A percentile compares a stretch with the other conserved stretches of the same genome.
Evolutionary conservation across 352 stramenopile species (phyloP).

Genomic region (Phytophthora parvispora): DNA sequence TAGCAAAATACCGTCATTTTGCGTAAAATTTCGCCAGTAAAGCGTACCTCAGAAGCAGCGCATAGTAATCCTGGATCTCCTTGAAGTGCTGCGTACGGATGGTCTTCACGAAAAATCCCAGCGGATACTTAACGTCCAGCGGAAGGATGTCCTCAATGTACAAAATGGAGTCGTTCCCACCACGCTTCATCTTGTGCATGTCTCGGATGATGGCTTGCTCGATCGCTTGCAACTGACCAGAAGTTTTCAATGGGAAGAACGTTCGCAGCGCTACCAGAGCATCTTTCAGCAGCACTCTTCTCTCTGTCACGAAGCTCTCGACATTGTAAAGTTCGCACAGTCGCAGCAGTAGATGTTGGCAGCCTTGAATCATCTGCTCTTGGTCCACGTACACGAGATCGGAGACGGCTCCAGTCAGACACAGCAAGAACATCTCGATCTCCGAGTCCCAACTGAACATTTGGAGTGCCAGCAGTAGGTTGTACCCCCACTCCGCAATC

Average conservation of each 20-base stretch:
- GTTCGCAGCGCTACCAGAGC: slow-evolving; percentile 76
- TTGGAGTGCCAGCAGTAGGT: slow-evolving; percentile 78
- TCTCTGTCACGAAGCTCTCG: slow-evolving; percentile 65
- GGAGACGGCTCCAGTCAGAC: slow-evolving; percentile 72
- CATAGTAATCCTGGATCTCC: slow-evolving; percentile 86
- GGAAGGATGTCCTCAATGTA: slow-evolving; percentile 83
- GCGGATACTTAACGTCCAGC: slow-evolving; percentile 48
- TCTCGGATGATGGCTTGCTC: slow-evolving; percentile 83
- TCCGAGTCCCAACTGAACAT: slow-evolving; percentile 80
- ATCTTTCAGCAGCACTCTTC: slow-evolving; percentile 76
- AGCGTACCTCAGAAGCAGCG: slow-evolving; percentile 53
- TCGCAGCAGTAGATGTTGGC: slow-evolving; percentile 52
- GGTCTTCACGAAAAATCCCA: slow-evolving; percentile 83
- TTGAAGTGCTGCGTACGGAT: slow-evolving; percentile 87
- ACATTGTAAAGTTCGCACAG: slow-evolving; percentile 64
- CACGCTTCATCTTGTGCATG: slow-evolving; percentile 84
- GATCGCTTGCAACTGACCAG: slow-evolving; percentile 74
- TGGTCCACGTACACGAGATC: slow-evolving; percentile 82
- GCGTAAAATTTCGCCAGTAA: not conserved
- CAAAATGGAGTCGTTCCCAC: slow-evolving; percentile 75
- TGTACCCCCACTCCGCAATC: slow-evolving; percentile 90
- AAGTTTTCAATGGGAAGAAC: slow-evolving; percentile 85
- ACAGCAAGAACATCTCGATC: slow-evolving; percentile 83
- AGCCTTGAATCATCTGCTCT: slow-evolving; percentile 71
- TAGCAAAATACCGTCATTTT: no score